Evolutionary conservation across 768 basidiomycete genomes (phyloP).

Genomic region (Strobilomyces confusus): DNA sequence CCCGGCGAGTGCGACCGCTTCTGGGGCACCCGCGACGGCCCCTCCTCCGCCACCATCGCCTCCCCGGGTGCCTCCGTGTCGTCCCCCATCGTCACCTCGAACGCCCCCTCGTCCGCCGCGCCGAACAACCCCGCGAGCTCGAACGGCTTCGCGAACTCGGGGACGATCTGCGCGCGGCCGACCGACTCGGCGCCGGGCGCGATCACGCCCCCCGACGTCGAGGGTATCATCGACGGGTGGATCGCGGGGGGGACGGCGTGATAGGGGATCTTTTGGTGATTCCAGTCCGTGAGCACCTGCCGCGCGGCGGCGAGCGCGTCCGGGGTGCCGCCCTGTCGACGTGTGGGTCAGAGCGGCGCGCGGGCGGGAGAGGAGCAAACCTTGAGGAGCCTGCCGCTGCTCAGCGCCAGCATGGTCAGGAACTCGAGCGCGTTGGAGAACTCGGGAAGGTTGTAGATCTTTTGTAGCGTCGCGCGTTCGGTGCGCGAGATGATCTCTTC

Average conservation of each 20-base stretch:
- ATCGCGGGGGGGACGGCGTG: constrained; percentile 73
- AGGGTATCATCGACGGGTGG: constrained; percentile 58
- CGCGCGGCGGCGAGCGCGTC: constrained; percentile 81
- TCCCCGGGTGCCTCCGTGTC: constrained; percentile 34
- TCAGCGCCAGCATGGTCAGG: constrained; percentile 84
- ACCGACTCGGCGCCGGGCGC: constrained; percentile 77
- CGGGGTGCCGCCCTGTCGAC: constrained; percentile 77
- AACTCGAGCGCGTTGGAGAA: constrained; percentile 76
- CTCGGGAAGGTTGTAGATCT: constrained; percentile 80
- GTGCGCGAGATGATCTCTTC: constrained; percentile 83
- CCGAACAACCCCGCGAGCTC: constrained; percentile 78
- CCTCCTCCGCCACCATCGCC: constrained; percentile 39
- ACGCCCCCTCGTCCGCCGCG: constrained; percentile 77
- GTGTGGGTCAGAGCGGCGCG: neutral
- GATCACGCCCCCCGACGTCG: constrained; percentile 30
- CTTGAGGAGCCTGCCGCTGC: constrained; percentile 79
- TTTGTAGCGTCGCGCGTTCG: constrained; percentile 63
- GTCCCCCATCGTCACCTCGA: constrained; percentile 46
- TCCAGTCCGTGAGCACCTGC: constrained; percentile 88
- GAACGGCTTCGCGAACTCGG: constrained; percentile 71
- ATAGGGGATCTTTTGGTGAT: constrained; percentile 92
- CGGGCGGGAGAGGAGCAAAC: constrained; percentile 30
- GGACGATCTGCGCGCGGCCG: constrained; percentile 77
- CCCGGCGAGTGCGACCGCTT: constrained; percentile 19
- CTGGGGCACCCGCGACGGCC: constrained; percentile 30